phyloP scores from a whole-genome alignment of 1,284 basidiomycete species.

The Leucocoprinus gongylophorus region DNA sequence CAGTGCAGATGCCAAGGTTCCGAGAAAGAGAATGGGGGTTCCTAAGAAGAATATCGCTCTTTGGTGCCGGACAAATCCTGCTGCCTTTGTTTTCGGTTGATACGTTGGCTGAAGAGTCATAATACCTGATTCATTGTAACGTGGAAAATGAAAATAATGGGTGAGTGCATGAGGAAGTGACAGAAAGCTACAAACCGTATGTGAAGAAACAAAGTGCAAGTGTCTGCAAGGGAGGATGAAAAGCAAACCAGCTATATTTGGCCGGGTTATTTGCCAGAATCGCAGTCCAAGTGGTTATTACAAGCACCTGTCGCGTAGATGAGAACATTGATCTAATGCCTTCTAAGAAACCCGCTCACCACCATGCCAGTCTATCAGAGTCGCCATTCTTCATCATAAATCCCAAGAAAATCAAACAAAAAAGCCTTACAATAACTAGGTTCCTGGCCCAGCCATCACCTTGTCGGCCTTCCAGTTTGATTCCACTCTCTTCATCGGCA shows the following conservation, averaged over 20 bases:
- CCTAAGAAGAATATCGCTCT: constrained; percentile 46
- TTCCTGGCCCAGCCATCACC: constrained; percentile 13
- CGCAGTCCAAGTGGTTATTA: constrained; percentile 37
- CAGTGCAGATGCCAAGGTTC: constrained; percentile 46
- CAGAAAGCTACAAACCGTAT: constrained; percentile 41
- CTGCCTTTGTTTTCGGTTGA: constrained; percentile 55
- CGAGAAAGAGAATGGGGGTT: constrained; percentile 47
- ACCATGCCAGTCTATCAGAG: constrained; percentile 12
- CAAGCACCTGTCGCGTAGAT: constrained; percentile 11
- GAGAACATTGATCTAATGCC: background rate
- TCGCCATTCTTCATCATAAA: background rate
- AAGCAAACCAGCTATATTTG: constrained; percentile 51
- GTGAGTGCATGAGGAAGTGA: background rate
- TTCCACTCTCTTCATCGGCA: background rate
- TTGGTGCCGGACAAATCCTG: constrained; percentile 60
- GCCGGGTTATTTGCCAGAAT: constrained; percentile 44
- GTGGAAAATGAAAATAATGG: background rate
- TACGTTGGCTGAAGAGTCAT: constrained; percentile 70
- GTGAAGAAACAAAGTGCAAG: constrained; percentile 48
- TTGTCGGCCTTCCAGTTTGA: constrained; percentile 13
- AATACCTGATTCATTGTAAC: constrained; percentile 40
- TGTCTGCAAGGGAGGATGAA: constrained; percentile 58
- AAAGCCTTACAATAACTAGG: constrained; percentile 8
- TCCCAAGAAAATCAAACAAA: background rate
- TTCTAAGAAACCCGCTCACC: constrained; percentile 4